phyloP scores from a whole-genome alignment of 176 grass and related monocot genomes.

The Bolboschoenus planiculmis region DNA sequence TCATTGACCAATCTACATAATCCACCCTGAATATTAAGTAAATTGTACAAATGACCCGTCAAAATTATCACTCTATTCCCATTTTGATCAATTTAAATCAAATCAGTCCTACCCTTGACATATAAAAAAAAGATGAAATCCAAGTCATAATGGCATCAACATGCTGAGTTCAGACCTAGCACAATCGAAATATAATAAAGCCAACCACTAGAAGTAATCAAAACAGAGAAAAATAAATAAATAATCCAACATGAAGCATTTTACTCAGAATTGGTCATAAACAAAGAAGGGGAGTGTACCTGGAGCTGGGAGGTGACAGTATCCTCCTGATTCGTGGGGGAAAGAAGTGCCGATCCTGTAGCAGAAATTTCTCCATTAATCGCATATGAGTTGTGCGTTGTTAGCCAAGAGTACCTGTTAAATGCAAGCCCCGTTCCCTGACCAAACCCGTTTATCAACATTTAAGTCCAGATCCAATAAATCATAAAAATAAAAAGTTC shows the following conservation, averaged over 20 bases:
- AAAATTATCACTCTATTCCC: not conserved
- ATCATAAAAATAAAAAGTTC: not conserved
- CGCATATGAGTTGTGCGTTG: conserved; percentile 97
- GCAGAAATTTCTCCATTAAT: conserved; percentile 28
- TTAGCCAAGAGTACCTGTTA: conserved; percentile 83
- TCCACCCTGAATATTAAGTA: not conserved
- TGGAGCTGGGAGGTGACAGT: conserved; percentile 61
- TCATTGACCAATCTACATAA: not conserved
- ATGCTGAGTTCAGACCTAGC: not conserved
- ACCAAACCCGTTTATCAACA: not conserved
- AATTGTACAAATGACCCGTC: not conserved
- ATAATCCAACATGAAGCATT: not conserved
- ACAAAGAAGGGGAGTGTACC: not conserved
- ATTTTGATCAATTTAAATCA: not conserved
- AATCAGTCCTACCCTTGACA: too few species aligned
- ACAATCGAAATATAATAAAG: too few species aligned
- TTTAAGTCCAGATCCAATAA: not conserved
- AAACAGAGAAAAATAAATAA: not conserved
- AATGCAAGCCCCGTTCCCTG: conserved; percentile 46
- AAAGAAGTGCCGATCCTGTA: conserved; percentile 41
- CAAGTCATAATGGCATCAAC: not conserved
- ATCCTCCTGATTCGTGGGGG: conserved; percentile 80
- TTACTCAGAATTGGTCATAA: not conserved
- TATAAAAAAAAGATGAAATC: too few species aligned
- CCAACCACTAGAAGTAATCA: too few species aligned